A percentile compares a stretch with the other conserved stretches of the same genome.
These are phyloP conservation scores for Toxoplasma gondii DNA, from an alignment of 169 alveolate species.

Conservation along the genomic window DNA sequence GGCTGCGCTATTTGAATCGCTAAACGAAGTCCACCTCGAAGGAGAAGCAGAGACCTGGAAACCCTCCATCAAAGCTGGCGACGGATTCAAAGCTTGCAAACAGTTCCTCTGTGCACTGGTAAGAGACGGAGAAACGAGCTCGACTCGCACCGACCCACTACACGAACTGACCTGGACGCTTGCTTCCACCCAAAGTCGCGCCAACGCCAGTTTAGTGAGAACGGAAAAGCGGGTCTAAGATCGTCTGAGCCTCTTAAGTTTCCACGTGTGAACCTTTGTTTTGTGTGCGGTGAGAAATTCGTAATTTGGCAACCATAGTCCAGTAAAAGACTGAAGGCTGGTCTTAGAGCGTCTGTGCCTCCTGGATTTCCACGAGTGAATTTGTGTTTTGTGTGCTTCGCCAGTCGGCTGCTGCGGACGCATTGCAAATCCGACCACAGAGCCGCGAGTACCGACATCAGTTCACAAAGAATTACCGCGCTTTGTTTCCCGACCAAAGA, in stretches of 20 bases:
- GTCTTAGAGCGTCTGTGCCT: no score
- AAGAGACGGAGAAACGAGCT: not conserved
- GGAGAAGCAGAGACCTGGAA: constrained; percentile 33
- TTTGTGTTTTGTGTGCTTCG: not conserved
- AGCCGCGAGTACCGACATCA: constrained; percentile 54
- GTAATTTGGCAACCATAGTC: no score
- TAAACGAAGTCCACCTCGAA: constrained; percentile 10
- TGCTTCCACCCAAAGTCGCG: no score
- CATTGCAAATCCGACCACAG: constrained; percentile 45
- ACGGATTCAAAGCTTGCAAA: constrained; percentile 49
- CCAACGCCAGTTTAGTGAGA: no score
- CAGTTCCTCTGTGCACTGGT: constrained; percentile 46
- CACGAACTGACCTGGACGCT: not conserved
- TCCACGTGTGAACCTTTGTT: no score
- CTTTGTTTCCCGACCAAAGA: constrained; percentile 54
- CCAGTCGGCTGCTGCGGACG: constrained; percentile 48
- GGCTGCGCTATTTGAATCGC: constrained; percentile 22
- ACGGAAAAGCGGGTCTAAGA: no score
- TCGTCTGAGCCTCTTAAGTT: no score
- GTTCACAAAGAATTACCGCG: constrained; percentile 61
- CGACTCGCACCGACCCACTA: no score
- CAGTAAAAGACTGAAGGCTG: no score
- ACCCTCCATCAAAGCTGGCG: constrained; percentile 27
- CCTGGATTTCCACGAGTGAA: no score
- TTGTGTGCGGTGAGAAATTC: no score